phyloP scores from a whole-genome alignment of 208 protist genomes.

The Naegleria fowleri region DNA sequence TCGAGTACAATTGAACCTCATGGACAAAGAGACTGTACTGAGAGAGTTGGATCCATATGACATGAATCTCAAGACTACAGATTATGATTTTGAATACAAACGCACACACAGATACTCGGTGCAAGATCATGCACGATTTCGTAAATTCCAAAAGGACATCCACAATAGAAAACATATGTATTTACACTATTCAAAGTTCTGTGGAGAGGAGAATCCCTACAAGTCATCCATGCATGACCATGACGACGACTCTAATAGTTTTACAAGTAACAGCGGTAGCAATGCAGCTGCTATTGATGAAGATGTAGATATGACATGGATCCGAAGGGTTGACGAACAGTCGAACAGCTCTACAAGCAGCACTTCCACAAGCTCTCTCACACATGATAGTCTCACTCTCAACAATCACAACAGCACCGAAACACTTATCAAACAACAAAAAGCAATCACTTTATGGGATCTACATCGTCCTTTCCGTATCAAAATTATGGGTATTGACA shows the following conservation, averaged over 20 bases:
- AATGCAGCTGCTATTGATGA: neutral
- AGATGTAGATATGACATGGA: neutral
- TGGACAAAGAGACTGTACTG: neutral
- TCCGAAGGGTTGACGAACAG: neutral
- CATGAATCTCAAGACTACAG: neutral
- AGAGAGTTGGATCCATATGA: conserved; percentile 14
- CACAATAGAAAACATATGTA: neutral
- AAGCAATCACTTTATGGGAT: neutral
- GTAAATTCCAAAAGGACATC: neutral
- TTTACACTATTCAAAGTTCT: neutral
- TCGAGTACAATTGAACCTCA: neutral
- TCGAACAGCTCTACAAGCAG: neutral
- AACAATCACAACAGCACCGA: neutral
- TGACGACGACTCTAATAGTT: neutral
- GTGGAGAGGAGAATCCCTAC: neutral
- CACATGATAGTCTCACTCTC: neutral
- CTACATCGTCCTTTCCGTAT: neutral
- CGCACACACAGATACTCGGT: no score
- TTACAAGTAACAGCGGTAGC: neutral
- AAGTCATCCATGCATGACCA: neutral
- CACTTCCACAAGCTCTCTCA: neutral
- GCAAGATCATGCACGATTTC: neutral
- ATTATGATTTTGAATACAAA: neutral
- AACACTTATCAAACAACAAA: neutral
- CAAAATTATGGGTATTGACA: neutral